Evolutionary conservation across 164 flowering plant species (phyloP).

Genomic region (Litsea cubeba): DNA sequence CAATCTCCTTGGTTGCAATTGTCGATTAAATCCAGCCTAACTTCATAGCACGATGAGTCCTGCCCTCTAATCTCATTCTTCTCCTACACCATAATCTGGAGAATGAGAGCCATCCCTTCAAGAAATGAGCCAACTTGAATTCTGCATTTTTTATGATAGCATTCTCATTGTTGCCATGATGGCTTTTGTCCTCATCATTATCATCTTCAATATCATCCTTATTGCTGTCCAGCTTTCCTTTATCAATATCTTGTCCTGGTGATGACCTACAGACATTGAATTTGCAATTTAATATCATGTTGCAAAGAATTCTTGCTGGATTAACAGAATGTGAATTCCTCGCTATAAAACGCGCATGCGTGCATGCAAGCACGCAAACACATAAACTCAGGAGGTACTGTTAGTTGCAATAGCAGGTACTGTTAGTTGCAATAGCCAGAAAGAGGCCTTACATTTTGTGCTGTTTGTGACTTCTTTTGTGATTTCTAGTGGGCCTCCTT

Average conservation of each 20-base stretch:
- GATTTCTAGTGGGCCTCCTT: slow-evolving; percentile 22
- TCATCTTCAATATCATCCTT: slow-evolving; percentile 4
- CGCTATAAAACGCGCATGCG: not conserved
- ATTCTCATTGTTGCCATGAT: slow-evolving; percentile 9
- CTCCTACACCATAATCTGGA: slow-evolving; percentile 14
- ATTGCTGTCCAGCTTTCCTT: slow-evolving; percentile 4
- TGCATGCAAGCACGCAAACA: not conserved
- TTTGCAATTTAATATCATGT: not conserved
- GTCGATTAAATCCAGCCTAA: slow-evolving; percentile 1
- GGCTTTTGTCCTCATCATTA: not conserved
- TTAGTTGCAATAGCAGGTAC: not conserved
- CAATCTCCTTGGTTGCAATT: not conserved
- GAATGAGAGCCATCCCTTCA: slow-evolving; percentile 27
- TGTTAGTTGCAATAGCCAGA: too few relatives aligned
- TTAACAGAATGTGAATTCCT: not conserved
- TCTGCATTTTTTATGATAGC: slow-evolving; percentile 1
- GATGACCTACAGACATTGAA: slow-evolving; percentile 9
- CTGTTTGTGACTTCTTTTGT: slow-evolving; percentile 10
- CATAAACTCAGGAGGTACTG: not conserved
- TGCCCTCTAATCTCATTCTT: slow-evolving; percentile 15
- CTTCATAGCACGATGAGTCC: slow-evolving; percentile 14
- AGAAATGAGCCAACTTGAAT: slow-evolving; percentile 20
- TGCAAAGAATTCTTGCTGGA: not conserved
- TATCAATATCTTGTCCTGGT: slow-evolving; percentile 8
- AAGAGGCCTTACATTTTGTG: slow-evolving; percentile 26